Evolutionary conservation across 768 basidiomycete genomes (phyloP).

Genomic region (Vishniacozyma victoriae): DNA sequence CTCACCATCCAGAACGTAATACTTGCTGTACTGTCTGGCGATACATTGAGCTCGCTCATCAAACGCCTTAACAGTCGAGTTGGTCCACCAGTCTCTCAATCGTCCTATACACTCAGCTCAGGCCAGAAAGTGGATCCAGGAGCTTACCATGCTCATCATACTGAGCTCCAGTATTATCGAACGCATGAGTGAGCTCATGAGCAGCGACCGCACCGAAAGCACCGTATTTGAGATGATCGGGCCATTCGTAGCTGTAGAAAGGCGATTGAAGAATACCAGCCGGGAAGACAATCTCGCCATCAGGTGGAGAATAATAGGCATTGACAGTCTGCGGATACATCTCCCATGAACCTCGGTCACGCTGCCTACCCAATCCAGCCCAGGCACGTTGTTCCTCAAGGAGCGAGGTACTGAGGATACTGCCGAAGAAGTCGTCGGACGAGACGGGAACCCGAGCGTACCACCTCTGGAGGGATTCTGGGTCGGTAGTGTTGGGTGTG

Average conservation of each 20-base stretch:
- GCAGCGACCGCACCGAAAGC: conserved; percentile 87
- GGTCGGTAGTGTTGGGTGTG: conserved; percentile 70
- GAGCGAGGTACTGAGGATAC: conserved; percentile 61
- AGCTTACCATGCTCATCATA: conserved; percentile 87
- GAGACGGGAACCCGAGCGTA: conserved; percentile 63
- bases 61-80: conserved; percentile 70
- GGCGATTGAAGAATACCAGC: conserved; percentile 91
- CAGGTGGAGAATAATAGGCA: conserved; percentile 55
- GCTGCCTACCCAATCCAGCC: conserved; percentile 63
- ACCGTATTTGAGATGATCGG: conserved; percentile 81
- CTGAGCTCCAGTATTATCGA: conserved; percentile 64
- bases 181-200: conserved; percentile 72
- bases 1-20: conserved; percentile 76
- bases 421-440: conserved; percentile 71
- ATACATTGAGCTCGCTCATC: conserved; percentile 78
- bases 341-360: conserved; percentile 73
- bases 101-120: conserved; percentile 13
- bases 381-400: conserved; percentile 63
- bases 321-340: conserved; percentile 43
- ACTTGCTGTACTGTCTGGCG: conserved; percentile 82
- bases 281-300: conserved; percentile 87
- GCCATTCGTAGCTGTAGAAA: conserved; percentile 82
- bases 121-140: conserved; percentile 2
- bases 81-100: conserved; percentile 31
- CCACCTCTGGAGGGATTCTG: conserved; percentile 65